A percentile compares a stretch with the other conserved stretches of the same genome.
Conservation (phyloP, 2,329 filamentous ascomycete species). For the Penicillium hordei region DNA sequence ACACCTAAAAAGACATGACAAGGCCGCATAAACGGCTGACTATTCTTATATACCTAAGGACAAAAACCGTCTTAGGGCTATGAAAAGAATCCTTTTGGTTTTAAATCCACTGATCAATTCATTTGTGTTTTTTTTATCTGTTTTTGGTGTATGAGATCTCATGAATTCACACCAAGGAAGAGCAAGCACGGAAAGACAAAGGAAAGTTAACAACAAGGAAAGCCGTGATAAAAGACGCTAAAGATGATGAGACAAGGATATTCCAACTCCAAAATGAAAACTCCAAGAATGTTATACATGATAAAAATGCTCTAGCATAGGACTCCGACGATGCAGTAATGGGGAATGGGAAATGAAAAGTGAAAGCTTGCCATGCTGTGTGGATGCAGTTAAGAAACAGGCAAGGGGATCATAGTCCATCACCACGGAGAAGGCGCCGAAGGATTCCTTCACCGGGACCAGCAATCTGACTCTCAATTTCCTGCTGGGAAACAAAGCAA, state of each 20-base stretch:
- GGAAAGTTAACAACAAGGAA: not conserved
- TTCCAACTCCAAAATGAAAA: constrained; percentile 12
- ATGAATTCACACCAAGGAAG: not conserved
- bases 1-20: too few species aligned
- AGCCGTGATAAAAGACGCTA: not conserved
- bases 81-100: not conserved
- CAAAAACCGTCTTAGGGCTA: too few species aligned
- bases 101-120: not conserved
- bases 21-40: too few species aligned
- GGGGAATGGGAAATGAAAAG: not conserved
- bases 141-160: not conserved
- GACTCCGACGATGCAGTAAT: constrained; percentile 17
- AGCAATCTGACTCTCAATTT: constrained; percentile 69
- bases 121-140: not conserved
- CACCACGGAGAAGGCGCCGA: constrained; percentile 39
- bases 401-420: constrained; percentile 32
- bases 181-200: not conserved
- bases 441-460: constrained; percentile 53
- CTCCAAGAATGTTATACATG: constrained; percentile 22
- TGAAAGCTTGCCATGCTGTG: not conserved
- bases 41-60: too few species aligned
- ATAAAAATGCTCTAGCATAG: constrained; percentile 8
- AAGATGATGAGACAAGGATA: constrained; percentile 9
- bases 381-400: not conserved
- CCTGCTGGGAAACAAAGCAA: constrained; percentile 76